Evolutionary conservation across 345 rosid genomes (phyloP), one percentile per base, ranked within the genome.

Genomic region (Garcia nutans): DNA sequence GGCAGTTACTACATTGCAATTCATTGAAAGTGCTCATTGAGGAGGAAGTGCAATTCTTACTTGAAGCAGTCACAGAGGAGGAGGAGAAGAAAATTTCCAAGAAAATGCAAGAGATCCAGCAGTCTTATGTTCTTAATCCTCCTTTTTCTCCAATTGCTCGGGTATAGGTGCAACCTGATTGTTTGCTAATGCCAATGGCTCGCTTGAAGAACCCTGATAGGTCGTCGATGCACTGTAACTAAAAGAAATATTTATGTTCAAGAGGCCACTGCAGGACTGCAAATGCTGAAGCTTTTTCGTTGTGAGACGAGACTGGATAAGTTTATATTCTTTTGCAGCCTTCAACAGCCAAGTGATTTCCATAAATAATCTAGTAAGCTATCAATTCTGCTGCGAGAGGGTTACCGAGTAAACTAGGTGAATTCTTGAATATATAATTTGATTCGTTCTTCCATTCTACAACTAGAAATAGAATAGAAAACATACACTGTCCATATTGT

Each of bases 101-200:
- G 75, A 89, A 47, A 47, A 62, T 65, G 41, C 84, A 87, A 79
- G 89, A 77, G 26, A 78, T 75, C 57, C 87, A 91, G 68, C 85
- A 85, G 42, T 84, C 96, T 13, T 96, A 87, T 69, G 78, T 82
- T 73, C 84, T 90, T 16, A 87, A 90, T 76, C 98, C 98, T 41
- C 97, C 99, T 1, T 91, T 93, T 85, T 92, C 98, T 58, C 99
- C 99, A 0, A 90, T 96, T 31, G 82, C 97, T 54, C 83, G 98
- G 54, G 98, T 93, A 74, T 96, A 87, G 77, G 57, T 74, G n/a
- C 50, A 20, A 49, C 61, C 28, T 33, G 49, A 23, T 80, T 23
- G 55, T 63, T 49, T 47, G 31, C 6, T 58, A 17, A 64, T 19
- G 58, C 33, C 20, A 28, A 33, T 50, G 68, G 66, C 56, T 61